Conservation (phyloP, 352 stramenopile species). For the Phytophthora boehmeriae region DNA sequence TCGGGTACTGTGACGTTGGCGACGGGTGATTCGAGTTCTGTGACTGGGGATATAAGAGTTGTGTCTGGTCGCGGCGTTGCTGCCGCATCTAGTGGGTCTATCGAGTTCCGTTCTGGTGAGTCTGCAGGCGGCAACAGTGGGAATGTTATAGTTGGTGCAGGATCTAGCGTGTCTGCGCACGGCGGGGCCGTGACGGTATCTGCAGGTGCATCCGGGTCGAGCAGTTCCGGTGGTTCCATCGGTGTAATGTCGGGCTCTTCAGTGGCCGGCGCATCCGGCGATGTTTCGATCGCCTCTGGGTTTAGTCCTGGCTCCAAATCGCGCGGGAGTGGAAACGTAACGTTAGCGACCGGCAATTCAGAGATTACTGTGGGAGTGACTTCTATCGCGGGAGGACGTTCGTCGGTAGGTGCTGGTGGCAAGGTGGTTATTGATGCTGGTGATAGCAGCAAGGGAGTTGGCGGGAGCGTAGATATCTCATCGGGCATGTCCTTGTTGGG, state of each 20-base stretch:
- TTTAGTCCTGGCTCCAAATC: conserved; percentile 14
- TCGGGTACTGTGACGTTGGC: conserved; percentile 8
- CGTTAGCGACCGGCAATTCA: conserved; percentile 23
- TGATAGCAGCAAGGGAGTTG: conserved; percentile 15
- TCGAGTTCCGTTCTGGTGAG: conserved; percentile 11
- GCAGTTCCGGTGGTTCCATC: conserved; percentile 19
- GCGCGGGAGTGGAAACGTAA: conserved; percentile 27
- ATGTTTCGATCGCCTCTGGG: conserved; percentile 20
- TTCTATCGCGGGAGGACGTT: conserved; percentile 26
- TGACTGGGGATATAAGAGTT: conserved; percentile 7
- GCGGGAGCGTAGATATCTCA: conserved; percentile 25
- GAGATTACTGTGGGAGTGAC: conserved; percentile 25
- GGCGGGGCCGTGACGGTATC: conserved; percentile 23
- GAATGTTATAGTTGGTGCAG: conserved; percentile 16
- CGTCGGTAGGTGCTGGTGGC: conserved; percentile 19
- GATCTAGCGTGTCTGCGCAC: conserved; percentile 18
- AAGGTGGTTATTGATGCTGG: conserved; percentile 20
- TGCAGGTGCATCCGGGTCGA: conserved; percentile 16
- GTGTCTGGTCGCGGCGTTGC: conserved; percentile 7
- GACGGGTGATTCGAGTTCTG: conserved; percentile 7
- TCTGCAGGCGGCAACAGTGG: conserved; percentile 15
- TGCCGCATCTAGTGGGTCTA: conserved; percentile 1
- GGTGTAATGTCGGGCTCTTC: conserved; percentile 19
- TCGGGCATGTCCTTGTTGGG: conserved; percentile 22
- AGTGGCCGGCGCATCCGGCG: conserved; percentile 8